Percentiles rank a stretch among this genome's conserved stretches.
Conservation (phyloP, 345 rosid genomes). For the Aegle marmelos region DNA sequence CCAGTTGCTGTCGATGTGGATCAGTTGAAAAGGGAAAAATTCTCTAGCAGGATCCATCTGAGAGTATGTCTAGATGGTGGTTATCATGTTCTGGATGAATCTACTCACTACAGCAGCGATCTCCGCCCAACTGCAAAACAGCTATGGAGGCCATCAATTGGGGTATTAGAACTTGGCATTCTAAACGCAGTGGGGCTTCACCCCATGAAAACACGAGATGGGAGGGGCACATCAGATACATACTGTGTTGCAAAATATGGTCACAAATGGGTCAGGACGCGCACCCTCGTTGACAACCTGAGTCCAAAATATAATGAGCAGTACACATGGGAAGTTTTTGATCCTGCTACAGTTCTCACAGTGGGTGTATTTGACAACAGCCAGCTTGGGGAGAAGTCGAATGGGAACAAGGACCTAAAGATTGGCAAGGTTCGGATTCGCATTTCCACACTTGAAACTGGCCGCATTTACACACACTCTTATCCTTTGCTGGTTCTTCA, state of each 20-base stretch:
- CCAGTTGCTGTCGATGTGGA: constrained; percentile 74
- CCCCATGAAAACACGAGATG: constrained; percentile 92
- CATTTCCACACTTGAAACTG: constrained; percentile 85
- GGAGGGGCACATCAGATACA: constrained; percentile 84
- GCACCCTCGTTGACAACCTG: constrained; percentile 84
- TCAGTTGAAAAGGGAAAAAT: constrained; percentile 81
- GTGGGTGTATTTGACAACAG: constrained; percentile 91
- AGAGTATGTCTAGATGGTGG: constrained; percentile 97
- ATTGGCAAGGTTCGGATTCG: constrained; percentile 96
- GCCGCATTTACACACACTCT: constrained; percentile 85
- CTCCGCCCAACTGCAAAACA: constrained; percentile 94
- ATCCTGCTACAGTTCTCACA: constrained; percentile 89
- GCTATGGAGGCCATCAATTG: constrained; percentile 84
- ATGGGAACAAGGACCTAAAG: constrained; percentile 57
- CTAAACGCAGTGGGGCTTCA: constrained; percentile 82
- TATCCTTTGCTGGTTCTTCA: constrained; percentile 91
- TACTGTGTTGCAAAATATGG: constrained; percentile 98
- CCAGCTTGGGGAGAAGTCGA: constrained; percentile 68
- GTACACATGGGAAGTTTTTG: constrained; percentile 95
- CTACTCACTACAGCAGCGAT: constrained; percentile 95
- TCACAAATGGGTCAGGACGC: constrained; percentile 90
- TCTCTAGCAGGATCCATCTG: constrained; percentile 82
- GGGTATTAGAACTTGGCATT: constrained; percentile 86
- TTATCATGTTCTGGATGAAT: constrained; percentile 92
- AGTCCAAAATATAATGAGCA: constrained; percentile 91